Evolutionary conservation across 2,329 filamentous ascomycete genomes (phyloP).

Genomic region (Alternaria alternata): DNA sequence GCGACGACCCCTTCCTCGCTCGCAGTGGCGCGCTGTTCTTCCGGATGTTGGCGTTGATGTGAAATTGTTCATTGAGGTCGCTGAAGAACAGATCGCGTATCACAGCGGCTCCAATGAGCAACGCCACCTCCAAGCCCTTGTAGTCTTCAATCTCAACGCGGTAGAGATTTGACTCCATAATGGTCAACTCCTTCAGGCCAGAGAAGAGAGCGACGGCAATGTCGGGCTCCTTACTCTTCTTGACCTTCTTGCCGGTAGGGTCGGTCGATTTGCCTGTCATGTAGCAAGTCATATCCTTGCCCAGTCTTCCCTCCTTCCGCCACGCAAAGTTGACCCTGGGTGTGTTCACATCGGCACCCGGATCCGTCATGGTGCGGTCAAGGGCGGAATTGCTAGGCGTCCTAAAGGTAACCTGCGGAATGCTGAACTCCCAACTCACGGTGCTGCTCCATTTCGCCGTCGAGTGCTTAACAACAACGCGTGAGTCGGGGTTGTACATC

Average conservation of each 20-base stretch:
- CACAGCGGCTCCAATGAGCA: slow-evolving; percentile 68
- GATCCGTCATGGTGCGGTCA: slow-evolving; percentile 74
- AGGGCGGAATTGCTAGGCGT: slow-evolving; percentile 79
- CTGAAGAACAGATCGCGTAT: slow-evolving; percentile 70
- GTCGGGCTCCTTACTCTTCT: slow-evolving; percentile 85
- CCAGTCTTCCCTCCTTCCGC: slow-evolving; percentile 86
- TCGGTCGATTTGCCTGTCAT: slow-evolving; percentile 79
- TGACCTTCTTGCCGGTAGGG: slow-evolving; percentile 68
- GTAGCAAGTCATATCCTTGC: slow-evolving; percentile 88
- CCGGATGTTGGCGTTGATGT: slow-evolving; percentile 61
- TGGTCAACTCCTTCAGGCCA: slow-evolving; percentile 76
- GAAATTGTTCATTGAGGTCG: slow-evolving; percentile 78
- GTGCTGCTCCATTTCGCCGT: slow-evolving; percentile 81
- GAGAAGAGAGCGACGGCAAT: slow-evolving; percentile 89
- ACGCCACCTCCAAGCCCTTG: slow-evolving; percentile 87
- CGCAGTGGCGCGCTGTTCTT: slow-evolving; percentile 50
- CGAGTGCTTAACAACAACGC: slow-evolving; percentile 74
- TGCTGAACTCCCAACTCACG: slow-evolving; percentile 88
- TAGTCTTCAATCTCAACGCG: slow-evolving; percentile 92
- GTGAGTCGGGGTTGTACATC: slow-evolving; percentile 93
- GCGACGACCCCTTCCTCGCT: slow-evolving; percentile 47
- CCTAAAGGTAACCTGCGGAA: slow-evolving; percentile 85
- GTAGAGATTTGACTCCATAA: slow-evolving; percentile 93
- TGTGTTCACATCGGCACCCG: slow-evolving; percentile 59
- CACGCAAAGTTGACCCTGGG: slow-evolving; percentile 86